Evolutionary conservation across 768 basidiomycete species (phyloP).

Genomic region (Phylloporus sp.): DNA sequence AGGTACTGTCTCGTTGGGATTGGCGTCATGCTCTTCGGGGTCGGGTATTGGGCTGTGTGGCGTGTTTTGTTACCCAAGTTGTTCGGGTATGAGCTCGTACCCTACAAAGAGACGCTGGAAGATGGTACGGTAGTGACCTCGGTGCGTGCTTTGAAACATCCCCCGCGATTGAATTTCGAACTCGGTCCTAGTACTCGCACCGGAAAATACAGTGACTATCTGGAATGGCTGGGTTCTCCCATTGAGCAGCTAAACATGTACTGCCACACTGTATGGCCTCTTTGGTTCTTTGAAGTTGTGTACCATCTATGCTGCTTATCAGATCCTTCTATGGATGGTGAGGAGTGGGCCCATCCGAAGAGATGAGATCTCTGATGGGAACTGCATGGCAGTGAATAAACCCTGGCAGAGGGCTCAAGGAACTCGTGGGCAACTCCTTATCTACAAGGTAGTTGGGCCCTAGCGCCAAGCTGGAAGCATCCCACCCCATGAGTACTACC

Average conservation of each 20-base stretch:
- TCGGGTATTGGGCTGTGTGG: conserved; percentile 54
- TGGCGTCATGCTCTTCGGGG: conserved; percentile 40
- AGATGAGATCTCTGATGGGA: too few relatives aligned
- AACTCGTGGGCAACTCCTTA: too few relatives aligned
- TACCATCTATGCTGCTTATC: too few relatives aligned
- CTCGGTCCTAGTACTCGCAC: conserved; percentile 11
- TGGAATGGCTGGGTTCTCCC: background rate
- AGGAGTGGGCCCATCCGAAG: too few relatives aligned
- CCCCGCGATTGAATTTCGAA: too few relatives aligned
- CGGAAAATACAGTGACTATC: conserved; percentile 2
- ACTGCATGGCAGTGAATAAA: too few relatives aligned
- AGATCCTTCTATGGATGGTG: too few relatives aligned
- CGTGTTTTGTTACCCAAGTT: conserved; percentile 44
- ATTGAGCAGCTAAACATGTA: background rate
- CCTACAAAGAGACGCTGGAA: conserved; percentile 42
- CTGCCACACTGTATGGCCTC: background rate
- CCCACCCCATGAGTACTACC: too few relatives aligned
- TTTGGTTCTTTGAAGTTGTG: background rate
- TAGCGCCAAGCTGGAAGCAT: too few relatives aligned
- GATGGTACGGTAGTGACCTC: conserved; percentile 53
- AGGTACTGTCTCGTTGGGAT: conserved; percentile 55
- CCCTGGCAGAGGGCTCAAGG: too few relatives aligned
- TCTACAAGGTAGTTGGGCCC: too few relatives aligned
- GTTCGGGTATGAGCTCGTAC: conserved; percentile 44
- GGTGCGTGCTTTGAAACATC: conserved; percentile 30